Conservation (phyloP, 1,139 yeast genomes). For the Candida mesenterica region DNA sequence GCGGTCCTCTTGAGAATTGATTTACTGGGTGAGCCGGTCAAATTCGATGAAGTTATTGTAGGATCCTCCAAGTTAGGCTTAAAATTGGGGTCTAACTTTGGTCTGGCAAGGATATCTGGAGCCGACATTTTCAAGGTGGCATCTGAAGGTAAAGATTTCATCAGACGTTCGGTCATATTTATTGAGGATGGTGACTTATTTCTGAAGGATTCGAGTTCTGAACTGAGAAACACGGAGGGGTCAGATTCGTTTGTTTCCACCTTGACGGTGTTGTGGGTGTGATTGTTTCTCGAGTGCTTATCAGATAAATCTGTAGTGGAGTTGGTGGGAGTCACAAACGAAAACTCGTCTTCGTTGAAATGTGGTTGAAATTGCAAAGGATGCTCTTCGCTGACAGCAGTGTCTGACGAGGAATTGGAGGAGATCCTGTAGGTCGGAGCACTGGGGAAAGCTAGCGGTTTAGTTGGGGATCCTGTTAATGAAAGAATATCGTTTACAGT, state of each 20-base stretch:
- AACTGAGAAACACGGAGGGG: no score
- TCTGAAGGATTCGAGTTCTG: no score
- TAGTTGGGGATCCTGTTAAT: constrained; percentile 31
- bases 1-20: constrained; percentile 40
- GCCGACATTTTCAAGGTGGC: background rate
- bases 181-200: no score
- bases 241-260: no score
- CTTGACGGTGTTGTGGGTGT: no score
- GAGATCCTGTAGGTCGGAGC: constrained; percentile 20
- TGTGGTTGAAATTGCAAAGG: background rate
- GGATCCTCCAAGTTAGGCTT: background rate
- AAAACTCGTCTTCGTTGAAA: constrained; percentile 27
- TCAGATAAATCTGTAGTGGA: constrained; percentile 21
- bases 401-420: constrained; percentile 44
- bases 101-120: no score
- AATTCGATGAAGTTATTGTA: background rate
- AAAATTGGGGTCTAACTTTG: background rate
- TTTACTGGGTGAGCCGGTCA: constrained; percentile 31
- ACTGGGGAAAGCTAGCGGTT: constrained; percentile 32
- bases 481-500: constrained; percentile 13
- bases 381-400: constrained; percentile 36
- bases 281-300: no score
- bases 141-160: background rate
- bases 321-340: constrained; percentile 38
- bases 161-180: no score